Conservation (phyloP, 2,329 filamentous ascomycete species). For the Rhinocladiella similis region DNA sequence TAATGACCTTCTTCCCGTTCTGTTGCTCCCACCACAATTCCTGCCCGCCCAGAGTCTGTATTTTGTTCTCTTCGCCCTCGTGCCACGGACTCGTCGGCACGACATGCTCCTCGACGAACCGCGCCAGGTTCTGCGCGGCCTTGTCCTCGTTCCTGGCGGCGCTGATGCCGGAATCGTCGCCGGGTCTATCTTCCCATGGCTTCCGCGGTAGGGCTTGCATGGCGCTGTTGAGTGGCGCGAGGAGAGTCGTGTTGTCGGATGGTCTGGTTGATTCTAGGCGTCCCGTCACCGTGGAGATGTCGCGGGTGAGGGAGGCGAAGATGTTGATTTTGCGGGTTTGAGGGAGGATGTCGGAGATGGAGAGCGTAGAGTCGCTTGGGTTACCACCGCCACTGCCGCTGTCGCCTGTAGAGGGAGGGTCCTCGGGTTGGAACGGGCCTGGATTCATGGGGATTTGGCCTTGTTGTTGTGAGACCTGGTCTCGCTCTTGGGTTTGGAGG, state of each 20-base stretch:
- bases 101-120: slow-evolving; percentile 85
- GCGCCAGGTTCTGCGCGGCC: slow-evolving; percentile 71
- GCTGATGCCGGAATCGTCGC: slow-evolving; percentile 32
- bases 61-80: slow-evolving; percentile 61
- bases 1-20: slow-evolving; percentile 58
- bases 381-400: slow-evolving; percentile 31
- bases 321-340: slow-evolving; percentile 76
- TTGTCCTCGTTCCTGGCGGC: slow-evolving; percentile 68
- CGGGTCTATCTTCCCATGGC: slow-evolving; percentile 66
- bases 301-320: slow-evolving; percentile 78
- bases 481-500: no score
- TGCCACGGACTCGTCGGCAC: slow-evolving; percentile 74
- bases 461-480: not conserved
- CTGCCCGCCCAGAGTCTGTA: slow-evolving; percentile 66
- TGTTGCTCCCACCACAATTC: slow-evolving; percentile 81
- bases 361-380: slow-evolving; percentile 47
- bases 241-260: slow-evolving; percentile 72
- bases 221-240: slow-evolving; percentile 82
- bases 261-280: slow-evolving; percentile 64
- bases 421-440: slow-evolving; percentile 10
- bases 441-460: slow-evolving; percentile 22
- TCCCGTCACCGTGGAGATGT: slow-evolving; percentile 66
- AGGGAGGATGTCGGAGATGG: slow-evolving; percentile 82
- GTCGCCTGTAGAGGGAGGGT: not conserved
- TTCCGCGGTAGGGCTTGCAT: slow-evolving; percentile 78